Evolutionary conservation across 2,329 filamentous ascomycete genomes (phyloP), one percentile per base, ranked within the genome.

Genomic region (Arthrobotrys iridis): DNA sequence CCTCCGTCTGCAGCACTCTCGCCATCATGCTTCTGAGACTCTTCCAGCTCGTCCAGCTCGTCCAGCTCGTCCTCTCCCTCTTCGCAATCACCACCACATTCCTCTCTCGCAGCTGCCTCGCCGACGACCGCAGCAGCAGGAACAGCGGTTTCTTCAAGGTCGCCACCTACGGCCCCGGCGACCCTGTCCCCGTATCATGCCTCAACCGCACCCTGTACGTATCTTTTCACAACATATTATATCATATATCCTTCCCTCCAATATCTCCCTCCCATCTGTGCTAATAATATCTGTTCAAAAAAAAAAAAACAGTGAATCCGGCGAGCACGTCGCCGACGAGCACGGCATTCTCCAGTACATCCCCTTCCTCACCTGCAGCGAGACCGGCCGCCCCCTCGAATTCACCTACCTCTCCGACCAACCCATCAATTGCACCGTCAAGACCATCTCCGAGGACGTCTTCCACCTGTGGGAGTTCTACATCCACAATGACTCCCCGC

Each of bases 381-480:
- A 98, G 83, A 98, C 95, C 10, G 86, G 86, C 45, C 87, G 88
- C 57, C 90, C 93, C 0, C 89, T 99, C 79, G 89, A 95, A 80
- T 90, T 99, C 81, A 87, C 88, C 82, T 98, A 97, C 84, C 93
- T 93, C 81, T 71, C 70, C 22, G 76, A 77, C 8, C 84, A 83
- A 83, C 93, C 96, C 81, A 83, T 92, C 79, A 94, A 94, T 84
- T 95, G 92, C 85, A 95, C 92, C 65, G 89, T 95, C 79, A 85
- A 90, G 80, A 87, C 91, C 83, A 86, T 94, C 79, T 86, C 87
- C 79, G 92, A 94, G 81, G 87, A 90, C 41, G 90, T 93, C 85
- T 95, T 93, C 85, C 92, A 95, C 83, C 87, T 94, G 59, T 90
- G 94, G 84, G 92, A 98, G 84, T 98, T 97, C 86, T 98, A 98